phyloP scores from a whole-genome alignment of 345 rosid species.

The Aquilaria malaccensis region DNA sequence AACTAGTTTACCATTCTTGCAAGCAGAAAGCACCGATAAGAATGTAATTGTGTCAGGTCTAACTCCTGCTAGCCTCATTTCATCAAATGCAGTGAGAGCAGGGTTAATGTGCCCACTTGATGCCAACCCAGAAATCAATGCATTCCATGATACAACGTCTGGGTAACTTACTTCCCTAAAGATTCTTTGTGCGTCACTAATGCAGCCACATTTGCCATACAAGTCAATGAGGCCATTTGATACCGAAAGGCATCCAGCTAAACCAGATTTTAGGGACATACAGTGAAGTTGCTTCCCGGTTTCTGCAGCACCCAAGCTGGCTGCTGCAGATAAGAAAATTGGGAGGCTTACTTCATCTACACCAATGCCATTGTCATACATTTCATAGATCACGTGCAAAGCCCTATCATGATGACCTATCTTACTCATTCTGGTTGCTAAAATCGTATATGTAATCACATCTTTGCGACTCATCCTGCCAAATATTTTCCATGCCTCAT shows the following conservation, averaged over 20 bases:
- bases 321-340: conserved; percentile 57
- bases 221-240: conserved; percentile 47
- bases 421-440: conserved; percentile 61
- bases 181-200: conserved; percentile 30
- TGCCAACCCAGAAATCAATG: conserved; percentile 51
- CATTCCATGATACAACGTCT: conserved; percentile 66
- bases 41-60: conserved; percentile 50
- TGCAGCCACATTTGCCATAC: conserved; percentile 46
- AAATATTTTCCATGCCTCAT: conserved; percentile 40
- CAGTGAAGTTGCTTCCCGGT: conserved; percentile 65
- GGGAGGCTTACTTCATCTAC: conserved; percentile 53
- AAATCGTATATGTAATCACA: conserved; percentile 49
- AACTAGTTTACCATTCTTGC: conserved; percentile 42
- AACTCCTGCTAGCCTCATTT: conserved; percentile 54
- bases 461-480: conserved; percentile 41
- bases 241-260: conserved; percentile 31
- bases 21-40: conserved; percentile 39
- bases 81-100: conserved; percentile 58
- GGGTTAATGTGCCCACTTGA: conserved; percentile 38
- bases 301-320: conserved; percentile 34
- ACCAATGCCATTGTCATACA: conserved; percentile 35
- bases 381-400: conserved; percentile 28
- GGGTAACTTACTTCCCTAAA: conserved; percentile 44
- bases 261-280: conserved; percentile 48
- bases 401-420: conserved; percentile 39